These are phyloP conservation scores for Rhodamnia rubescens DNA, from an alignment of 345 rosid genomes.

Conservation along the genomic window DNA sequence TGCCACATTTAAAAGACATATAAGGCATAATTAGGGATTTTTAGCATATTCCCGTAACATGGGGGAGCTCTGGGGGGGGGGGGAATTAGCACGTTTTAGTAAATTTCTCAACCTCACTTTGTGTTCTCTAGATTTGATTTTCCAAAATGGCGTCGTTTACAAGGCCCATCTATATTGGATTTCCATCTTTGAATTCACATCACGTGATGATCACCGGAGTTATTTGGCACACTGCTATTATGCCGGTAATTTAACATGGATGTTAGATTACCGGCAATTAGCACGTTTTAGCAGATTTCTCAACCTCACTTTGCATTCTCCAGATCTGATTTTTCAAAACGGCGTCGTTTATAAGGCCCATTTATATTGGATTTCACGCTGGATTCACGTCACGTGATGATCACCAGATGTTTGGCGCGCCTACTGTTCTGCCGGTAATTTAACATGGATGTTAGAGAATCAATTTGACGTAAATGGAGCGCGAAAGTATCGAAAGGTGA, in stretches of 20 bases:
- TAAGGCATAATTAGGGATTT: not conserved
- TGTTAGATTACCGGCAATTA: too few relatives aligned
- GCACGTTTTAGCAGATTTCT: not conserved
- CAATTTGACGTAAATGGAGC: too few relatives aligned
- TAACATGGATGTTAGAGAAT: not conserved
- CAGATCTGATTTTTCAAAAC: not conserved
- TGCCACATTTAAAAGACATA: not conserved
- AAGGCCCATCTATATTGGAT: not conserved
- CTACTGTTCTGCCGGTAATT: fast-evolving
- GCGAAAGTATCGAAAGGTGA: not conserved
- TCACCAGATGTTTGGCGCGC: not conserved
- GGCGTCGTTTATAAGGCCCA: not conserved
- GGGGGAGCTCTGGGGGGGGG: not conserved
- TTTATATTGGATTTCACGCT: not conserved
- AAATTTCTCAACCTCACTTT: not conserved
- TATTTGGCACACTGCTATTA: too few relatives aligned
- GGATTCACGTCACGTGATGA: not conserved
- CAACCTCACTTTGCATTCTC: not conserved
- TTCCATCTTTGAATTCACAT: not conserved
- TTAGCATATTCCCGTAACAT: not conserved
- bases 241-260: not conserved
- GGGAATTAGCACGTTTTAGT: not conserved
- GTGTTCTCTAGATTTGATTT: not conserved
- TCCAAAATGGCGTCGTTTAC: not conserved
- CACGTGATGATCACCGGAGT: fast-evolving